Evolutionary conservation across 1,284 basidiomycete genomes (phyloP), one percentile per base, ranked within the genome.

Genomic region (Mixia osmundae): DNA sequence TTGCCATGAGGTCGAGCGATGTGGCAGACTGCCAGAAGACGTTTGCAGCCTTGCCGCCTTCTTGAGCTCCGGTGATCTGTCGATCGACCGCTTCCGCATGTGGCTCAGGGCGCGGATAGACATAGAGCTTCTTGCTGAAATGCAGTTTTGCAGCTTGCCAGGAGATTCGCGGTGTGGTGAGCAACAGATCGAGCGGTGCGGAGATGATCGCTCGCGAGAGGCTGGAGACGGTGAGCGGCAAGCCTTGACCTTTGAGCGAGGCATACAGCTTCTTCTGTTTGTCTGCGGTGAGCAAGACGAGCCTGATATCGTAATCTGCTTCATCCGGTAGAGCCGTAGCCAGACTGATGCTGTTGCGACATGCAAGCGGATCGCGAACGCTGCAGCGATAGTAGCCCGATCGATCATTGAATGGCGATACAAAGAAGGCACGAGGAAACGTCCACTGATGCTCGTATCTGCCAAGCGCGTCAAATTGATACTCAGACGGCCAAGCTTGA

Each of bases 331-430:
- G 18, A 11, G 8, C 5, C 3, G 42, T 41, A 22, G 41, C 38
- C 28, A 48, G 43, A 2, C 42, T 40, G n/a, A 19, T 28, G 30
- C 22, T 12, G 8, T 19, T 18, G 18, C 27, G 18, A 15, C 38
- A 11, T 5, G 48, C 51, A 40, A 67, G 60, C 0, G 65, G 53
- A 44, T 66, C 60, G 2, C 31, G 33, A 48, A 60, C 11, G 65
- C 69, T 24, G 47, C 52, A 44, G 53, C 63, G 63, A 53, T 78
- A 78, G 53, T 59, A 72, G 0, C 75, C 75, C 14, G 63, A 61
- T 3, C 74, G 63, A 46, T 76, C 71, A 52, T 77, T 78, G 62
- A 77, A 78, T 0, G 76, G 74, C 0, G 73, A 78, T 20, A 78
- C 76, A 48, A 78, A 75, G 52, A 79, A 78, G 39, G 67, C 62